phyloP scores from a whole-genome alignment of 2,329 filamentous ascomycete species.

The Xylariaceae sp. region DNA sequence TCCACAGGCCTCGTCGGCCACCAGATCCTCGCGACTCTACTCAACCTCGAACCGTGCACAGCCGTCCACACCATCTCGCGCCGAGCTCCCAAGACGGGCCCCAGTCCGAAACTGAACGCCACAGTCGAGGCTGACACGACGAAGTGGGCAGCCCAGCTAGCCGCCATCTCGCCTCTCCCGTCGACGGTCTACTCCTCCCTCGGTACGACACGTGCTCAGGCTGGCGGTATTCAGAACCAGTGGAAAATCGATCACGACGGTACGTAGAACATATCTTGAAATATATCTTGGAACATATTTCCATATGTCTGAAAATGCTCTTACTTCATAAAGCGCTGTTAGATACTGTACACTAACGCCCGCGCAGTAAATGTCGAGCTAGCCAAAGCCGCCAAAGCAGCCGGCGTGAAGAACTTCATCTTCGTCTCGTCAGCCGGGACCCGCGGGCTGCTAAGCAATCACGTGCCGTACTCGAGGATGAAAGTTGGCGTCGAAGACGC shows the following conservation, averaged over 20 bases:
- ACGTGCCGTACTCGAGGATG: constrained; percentile 62
- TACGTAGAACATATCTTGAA: constrained; percentile 17
- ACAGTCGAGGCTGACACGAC: constrained; percentile 63
- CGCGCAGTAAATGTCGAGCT: constrained; percentile 66
- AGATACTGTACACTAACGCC: not conserved
- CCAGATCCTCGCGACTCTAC: constrained; percentile 66
- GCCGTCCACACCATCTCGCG: constrained; percentile 63
- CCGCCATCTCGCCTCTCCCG: constrained; percentile 51
- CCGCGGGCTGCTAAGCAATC: constrained; percentile 35
- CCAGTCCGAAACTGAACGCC: constrained; percentile 59
- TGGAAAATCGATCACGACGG: constrained; percentile 81
- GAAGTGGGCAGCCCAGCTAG: constrained; percentile 63
- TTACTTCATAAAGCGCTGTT: not conserved
- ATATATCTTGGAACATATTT: too few relatives aligned
- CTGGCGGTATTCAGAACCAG: constrained; percentile 74
- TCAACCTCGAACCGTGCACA: constrained; percentile 49
- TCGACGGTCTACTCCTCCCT: constrained; percentile 71
- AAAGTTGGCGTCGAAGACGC: constrained; percentile 84
- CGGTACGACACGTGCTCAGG: constrained; percentile 72
- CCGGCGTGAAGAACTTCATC: constrained; percentile 71
- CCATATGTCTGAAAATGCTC: too few relatives aligned
- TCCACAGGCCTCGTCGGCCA: constrained; percentile 67
- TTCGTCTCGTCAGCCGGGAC: constrained; percentile 63
- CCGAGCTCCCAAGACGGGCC: constrained; percentile 52
- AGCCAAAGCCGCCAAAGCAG: constrained; percentile 67